A percentile compares a stretch with the other conserved stretches of the same genome.
Conservation (phyloP, 2,329 filamentous ascomycete species). For the Colletotrichum tropicale region DNA sequence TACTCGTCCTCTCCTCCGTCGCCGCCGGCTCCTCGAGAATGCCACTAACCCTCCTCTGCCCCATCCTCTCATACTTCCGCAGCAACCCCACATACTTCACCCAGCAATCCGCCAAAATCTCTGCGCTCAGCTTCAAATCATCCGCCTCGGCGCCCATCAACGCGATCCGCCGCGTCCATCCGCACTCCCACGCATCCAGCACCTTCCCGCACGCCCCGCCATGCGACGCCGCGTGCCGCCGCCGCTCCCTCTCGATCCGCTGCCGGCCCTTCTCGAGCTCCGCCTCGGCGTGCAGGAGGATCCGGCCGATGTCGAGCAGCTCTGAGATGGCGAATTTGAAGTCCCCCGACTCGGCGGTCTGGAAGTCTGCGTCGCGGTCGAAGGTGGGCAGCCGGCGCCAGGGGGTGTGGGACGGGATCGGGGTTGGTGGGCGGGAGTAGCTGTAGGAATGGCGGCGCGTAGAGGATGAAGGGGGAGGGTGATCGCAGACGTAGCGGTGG, state of each 20-base stretch:
- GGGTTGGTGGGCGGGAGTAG: background rate
- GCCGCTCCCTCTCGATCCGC: background rate
- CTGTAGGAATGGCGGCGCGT: conserved; percentile 24
- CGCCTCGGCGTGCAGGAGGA: background rate
- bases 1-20: background rate
- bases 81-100: conserved; percentile 1
- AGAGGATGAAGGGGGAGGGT: too few relatives aligned
- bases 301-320: conserved; percentile 4
- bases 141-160: background rate
- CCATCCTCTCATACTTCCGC: conserved; percentile 6
- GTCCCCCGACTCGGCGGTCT: background rate
- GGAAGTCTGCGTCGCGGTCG: conserved; percentile 7
- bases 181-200: background rate
- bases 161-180: background rate
- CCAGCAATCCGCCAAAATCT: conserved; percentile 12
- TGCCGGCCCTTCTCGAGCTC: conserved; percentile 2
- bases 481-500: background rate
- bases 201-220: background rate
- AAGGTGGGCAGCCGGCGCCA: conserved; percentile 11
- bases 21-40: background rate
- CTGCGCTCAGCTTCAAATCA: background rate
- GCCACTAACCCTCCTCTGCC: conserved; percentile 3
- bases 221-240: background rate
- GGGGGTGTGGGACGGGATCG: rapidly evolving
- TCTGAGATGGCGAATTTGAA: conserved; percentile 1